Conservation (phyloP, 2,329 filamentous ascomycete genomes). For the Achaetomium macrosporum region DNA sequence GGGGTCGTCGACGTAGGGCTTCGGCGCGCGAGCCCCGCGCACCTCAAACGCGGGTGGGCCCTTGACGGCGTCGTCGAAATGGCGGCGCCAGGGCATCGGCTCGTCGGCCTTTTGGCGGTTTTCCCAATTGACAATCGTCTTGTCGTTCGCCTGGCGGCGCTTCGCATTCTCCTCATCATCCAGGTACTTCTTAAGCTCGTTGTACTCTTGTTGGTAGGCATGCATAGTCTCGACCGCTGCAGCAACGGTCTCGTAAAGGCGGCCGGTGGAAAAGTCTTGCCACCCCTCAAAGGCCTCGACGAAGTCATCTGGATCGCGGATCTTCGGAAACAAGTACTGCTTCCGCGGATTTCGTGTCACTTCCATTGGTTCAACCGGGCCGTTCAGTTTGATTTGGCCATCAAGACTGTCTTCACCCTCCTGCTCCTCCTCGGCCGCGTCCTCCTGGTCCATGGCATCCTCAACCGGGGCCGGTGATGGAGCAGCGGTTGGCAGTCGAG, state of each 20-base stretch:
- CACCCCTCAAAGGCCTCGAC: constrained; percentile 43
- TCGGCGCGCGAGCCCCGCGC: constrained; percentile 46
- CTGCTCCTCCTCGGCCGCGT: constrained; percentile 19
- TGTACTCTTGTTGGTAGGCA: constrained; percentile 52
- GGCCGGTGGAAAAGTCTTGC: constrained; percentile 42
- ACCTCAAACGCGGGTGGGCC: constrained; percentile 42
- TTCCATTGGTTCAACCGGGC: constrained; percentile 20
- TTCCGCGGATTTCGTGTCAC: constrained; percentile 26
- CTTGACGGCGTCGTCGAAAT: constrained; percentile 38
- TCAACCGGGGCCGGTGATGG: constrained; percentile 20
- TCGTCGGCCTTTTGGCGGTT: constrained; percentile 28
- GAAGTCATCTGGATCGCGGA: constrained; percentile 47
- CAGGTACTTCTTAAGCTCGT: constrained; percentile 43
- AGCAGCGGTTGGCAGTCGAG: constrained; percentile 19
- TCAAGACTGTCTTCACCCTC: constrained; percentile 15
- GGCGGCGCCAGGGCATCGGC: constrained; percentile 20
- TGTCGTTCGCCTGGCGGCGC: constrained; percentile 45
- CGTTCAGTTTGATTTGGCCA: constrained; percentile 12
- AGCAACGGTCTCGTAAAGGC: constrained; percentile 41
- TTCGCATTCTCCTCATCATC: constrained; percentile 54
- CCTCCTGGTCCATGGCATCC: constrained; percentile 16
- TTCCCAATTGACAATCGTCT: constrained; percentile 31
- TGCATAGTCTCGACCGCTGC: constrained; percentile 41
- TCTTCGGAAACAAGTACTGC: constrained; percentile 44
- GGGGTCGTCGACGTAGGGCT: constrained; percentile 37